phyloP scores from a whole-genome alignment of 257 asterid species.

The Capsicum baccatum region DNA sequence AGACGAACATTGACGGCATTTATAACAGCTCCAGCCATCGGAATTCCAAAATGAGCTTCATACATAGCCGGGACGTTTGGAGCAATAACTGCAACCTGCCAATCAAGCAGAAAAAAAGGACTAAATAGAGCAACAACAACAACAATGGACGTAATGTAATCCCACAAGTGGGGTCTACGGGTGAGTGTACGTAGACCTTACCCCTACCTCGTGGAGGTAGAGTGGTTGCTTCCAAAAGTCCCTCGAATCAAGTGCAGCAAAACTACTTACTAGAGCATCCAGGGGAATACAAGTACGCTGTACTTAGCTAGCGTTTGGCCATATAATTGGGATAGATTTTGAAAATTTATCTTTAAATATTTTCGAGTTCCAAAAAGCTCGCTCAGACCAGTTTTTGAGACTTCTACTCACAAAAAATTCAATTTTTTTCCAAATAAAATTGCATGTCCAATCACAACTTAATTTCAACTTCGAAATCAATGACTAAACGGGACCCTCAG shows the following conservation, averaged over 20 bases:
- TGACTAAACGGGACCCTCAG: too few relatives aligned
- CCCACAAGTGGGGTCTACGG: too few relatives aligned
- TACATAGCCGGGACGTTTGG: slow-evolving; percentile 90
- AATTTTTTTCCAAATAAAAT: too few relatives aligned
- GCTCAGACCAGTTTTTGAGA: too few relatives aligned
- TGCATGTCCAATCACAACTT: too few relatives aligned
- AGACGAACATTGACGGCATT: slow-evolving; percentile 90
- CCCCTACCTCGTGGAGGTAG: background rate
- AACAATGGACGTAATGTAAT: too few relatives aligned
- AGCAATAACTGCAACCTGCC: slow-evolving; percentile 91
- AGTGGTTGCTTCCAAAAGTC: background rate
- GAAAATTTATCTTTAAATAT: too few relatives aligned
- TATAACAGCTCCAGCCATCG: slow-evolving; percentile 93
- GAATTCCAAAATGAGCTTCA: slow-evolving; percentile 93
- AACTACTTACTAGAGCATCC: background rate
- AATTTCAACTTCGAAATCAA: too few relatives aligned
- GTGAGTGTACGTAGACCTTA: background rate
- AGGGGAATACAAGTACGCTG: background rate
- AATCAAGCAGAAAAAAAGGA: background rate
- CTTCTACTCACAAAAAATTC: too few relatives aligned
- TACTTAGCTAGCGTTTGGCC: too few relatives aligned
- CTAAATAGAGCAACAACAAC: background rate
- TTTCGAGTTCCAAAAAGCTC: too few relatives aligned
- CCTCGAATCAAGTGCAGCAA: background rate
- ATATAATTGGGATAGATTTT: too few relatives aligned